These are phyloP conservation scores for Pythium diclinum DNA, from an alignment of 352 stramenopile species.

Conservation along the genomic window DNA sequence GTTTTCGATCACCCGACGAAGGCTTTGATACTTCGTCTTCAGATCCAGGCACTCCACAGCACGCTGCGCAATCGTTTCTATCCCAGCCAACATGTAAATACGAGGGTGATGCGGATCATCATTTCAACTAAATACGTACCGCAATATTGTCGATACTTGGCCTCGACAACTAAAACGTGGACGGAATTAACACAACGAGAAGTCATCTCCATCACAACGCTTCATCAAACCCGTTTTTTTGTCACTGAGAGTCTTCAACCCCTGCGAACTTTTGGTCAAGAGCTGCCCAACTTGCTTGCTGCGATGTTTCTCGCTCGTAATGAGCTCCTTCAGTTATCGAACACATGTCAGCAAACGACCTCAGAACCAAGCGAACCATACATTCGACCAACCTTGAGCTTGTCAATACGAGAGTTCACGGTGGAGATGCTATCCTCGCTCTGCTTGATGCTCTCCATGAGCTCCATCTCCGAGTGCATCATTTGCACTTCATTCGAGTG, in stretches of 20 bases:
- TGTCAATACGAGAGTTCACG: constrained; percentile 44
- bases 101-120: not conserved
- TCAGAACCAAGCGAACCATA: not conserved
- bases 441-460: constrained; percentile 66
- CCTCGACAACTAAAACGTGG: constrained; percentile 34
- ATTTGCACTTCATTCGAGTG: constrained; percentile 49
- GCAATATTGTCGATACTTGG: constrained; percentile 39
- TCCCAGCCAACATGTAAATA: not conserved
- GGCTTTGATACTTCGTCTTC: not conserved
- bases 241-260: constrained; percentile 42
- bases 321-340: constrained; percentile 31
- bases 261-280: constrained; percentile 27
- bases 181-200: not conserved
- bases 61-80: constrained; percentile 3
- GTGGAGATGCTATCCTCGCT: constrained; percentile 49
- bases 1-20: not conserved
- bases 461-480: constrained; percentile 75
- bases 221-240: constrained; percentile 35
- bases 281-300: constrained; percentile 36
- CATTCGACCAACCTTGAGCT: constrained; percentile 41
- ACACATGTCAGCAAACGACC: no score
- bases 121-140: constrained; percentile 20
- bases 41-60: not conserved
- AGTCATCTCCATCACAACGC: not conserved
- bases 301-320: constrained; percentile 38